Conservation (phyloP, 192 early-diverging fungal genomes). For the Coemansia sp. region DNA sequence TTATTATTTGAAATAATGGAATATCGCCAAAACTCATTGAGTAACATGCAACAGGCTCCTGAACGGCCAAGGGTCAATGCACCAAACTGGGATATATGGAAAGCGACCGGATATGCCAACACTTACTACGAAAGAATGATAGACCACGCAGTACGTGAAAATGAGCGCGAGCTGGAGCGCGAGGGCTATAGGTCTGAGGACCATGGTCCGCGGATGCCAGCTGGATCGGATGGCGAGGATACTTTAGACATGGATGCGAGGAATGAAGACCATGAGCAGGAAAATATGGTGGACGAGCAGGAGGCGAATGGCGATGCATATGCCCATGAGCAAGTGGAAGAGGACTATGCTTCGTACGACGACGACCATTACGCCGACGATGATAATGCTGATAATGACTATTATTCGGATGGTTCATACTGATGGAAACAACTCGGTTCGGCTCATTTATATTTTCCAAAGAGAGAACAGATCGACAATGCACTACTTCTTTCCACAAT, state of each 20-base stretch:
- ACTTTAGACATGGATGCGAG: background rate
- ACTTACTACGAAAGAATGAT: background rate
- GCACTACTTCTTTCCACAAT: background rate
- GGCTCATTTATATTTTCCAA: background rate
- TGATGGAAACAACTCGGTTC: too few relatives aligned
- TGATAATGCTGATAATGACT: background rate
- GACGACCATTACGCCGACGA: background rate
- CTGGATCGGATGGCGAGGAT: background rate
- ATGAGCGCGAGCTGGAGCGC: background rate
- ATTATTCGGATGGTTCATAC: background rate
- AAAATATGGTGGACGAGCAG: background rate
- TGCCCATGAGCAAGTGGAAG: background rate
- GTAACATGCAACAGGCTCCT: background rate
- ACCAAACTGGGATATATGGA: conserved; percentile 1
- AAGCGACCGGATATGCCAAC: background rate
- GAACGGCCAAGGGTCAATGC: background rate
- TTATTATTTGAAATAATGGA: background rate
- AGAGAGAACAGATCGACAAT: too few relatives aligned
- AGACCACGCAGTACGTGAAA: background rate
- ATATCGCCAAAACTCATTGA: background rate
- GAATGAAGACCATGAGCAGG: background rate
- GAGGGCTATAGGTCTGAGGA: background rate
- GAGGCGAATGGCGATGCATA: background rate
- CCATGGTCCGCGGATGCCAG: background rate
- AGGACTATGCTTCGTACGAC: background rate